These are phyloP conservation scores for Mariannaea elegans DNA, from an alignment of 2,329 filamentous ascomycete species.

Conservation along the genomic window DNA sequence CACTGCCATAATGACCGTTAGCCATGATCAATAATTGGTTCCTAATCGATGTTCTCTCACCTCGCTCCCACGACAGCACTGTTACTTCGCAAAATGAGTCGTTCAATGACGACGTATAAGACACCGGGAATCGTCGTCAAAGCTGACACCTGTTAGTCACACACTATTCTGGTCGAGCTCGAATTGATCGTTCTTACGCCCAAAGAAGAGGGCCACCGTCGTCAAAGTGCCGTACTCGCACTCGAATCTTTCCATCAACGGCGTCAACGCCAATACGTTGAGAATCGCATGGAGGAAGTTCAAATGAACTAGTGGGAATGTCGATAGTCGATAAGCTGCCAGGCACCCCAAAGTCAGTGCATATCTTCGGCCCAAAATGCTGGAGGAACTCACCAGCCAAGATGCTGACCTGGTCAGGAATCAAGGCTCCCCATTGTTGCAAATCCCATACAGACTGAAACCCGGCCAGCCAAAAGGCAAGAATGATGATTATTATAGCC, in stretches of 20 bases:
- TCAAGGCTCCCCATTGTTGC: slow-evolving; percentile 79
- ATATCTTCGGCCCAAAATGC: background rate
- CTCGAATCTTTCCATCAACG: slow-evolving; percentile 94
- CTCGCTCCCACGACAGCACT: slow-evolving; percentile 83
- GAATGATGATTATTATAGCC: slow-evolving; percentile 70
- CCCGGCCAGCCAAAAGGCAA: slow-evolving; percentile 69
- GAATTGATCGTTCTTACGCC: slow-evolving; percentile 71
- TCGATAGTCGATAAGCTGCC: slow-evolving; percentile 90
- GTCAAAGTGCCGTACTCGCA: slow-evolving; percentile 90
- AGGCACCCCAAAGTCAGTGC: background rate
- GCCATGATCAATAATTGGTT: background rate
- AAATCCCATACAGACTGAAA: slow-evolving; percentile 77
- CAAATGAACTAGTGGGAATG: slow-evolving; percentile 86
- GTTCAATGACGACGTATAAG: slow-evolving; percentile 82
- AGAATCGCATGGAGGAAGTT: slow-evolving; percentile 82
- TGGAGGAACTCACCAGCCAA: slow-evolving; percentile 64
- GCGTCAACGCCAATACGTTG: slow-evolving; percentile 82
- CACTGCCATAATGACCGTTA: slow-evolving; percentile 57
- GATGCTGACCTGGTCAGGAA: slow-evolving; percentile 78
- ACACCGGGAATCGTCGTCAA: slow-evolving; percentile 84
- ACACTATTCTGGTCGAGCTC: background rate
- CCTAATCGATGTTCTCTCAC: slow-evolving; percentile 56
- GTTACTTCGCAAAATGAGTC: slow-evolving; percentile 74
- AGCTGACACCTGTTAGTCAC: slow-evolving; percentile 56
- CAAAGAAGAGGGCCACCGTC: slow-evolving; percentile 86